These are phyloP conservation scores for Kwoniella pini DNA, from an alignment of 768 basidiomycete genomes.

Conservation along the genomic window DNA sequence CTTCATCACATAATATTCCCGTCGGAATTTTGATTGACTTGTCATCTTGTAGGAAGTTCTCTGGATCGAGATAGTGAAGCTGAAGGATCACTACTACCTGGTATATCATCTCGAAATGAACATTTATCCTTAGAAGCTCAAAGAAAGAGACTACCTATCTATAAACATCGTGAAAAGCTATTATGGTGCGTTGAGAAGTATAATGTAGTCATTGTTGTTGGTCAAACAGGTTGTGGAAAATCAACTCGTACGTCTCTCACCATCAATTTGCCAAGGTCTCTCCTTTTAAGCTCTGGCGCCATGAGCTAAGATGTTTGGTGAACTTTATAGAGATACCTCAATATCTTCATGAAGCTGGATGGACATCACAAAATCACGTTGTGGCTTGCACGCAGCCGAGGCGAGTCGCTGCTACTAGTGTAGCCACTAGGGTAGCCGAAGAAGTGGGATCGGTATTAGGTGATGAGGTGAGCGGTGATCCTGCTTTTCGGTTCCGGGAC, in stretches of 20 bases:
- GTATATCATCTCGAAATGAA: constrained; percentile 60
- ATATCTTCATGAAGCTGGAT: constrained; percentile 89
- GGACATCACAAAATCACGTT: constrained; percentile 77
- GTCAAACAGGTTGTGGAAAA: constrained; percentile 91
- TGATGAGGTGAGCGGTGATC: constrained; percentile 57
- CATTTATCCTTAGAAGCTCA: constrained; percentile 70
- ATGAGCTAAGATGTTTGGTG: no score
- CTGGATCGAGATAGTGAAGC: constrained; percentile 78
- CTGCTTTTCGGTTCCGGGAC: background rate
- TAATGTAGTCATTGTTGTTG: constrained; percentile 83
- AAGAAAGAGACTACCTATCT: constrained; percentile 81
- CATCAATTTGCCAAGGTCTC: no score
- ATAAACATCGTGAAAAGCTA: constrained; percentile 83
- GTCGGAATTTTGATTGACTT: no score
- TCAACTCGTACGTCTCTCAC: constrained; percentile 78
- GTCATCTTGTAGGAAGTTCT: constrained; percentile 63
- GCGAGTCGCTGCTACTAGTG: constrained; percentile 91
- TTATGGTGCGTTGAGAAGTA: constrained; percentile 80
- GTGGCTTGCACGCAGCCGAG: constrained; percentile 93
- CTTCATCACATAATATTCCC: no score
- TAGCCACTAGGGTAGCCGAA: constrained; percentile 84
- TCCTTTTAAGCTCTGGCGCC: no score
- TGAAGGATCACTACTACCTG: constrained; percentile 71
- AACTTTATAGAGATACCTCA: constrained; percentile 80
- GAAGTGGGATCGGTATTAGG: constrained; percentile 87